Base-by-base conservation (phyloP, 176 grass and related monocot genomes). In the Poa pratensis region DNA sequence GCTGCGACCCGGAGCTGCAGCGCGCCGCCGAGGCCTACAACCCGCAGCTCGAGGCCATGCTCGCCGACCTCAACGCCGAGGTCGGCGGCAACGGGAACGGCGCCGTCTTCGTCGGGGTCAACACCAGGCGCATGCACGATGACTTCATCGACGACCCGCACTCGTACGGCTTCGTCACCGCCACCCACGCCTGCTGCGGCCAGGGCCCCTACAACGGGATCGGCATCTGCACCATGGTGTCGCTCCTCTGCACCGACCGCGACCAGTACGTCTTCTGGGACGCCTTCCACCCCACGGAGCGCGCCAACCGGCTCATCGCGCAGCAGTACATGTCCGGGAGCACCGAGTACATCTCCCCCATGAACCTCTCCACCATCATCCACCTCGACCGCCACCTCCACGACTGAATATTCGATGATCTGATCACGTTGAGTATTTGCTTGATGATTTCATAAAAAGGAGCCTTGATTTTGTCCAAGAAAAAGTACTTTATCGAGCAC, bases 351-450 rank as follows among this genome's bases (percentile, higher is more conserved):
- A 89, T 98, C 74, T 45, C 83, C 39, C 96, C 96, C 22, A 88
- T 95, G 89, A 98, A 98, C 86, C 89, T 98, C 30, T 94, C 89
- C 81, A 94, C 96, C 78, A 81, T 98, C 9, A 79, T 98, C 26
- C 60, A 64, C 0, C 14, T 98, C 55, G 96, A 98, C 40, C 24
- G 71, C 6, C 18, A 74, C 18, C 57, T 75, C 59, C 73, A 51
- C 58, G 63, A 84, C 82, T 84, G 66, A 69, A 2, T 11, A 0
- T 9, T 22, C 8, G 7, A 42, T 42, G 40, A 9, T 43, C 42
- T 50, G 14, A 1, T 1, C 66, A 30, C 2, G n/a, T 30, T 17
- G 5, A 65, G 61, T 65, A 19, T 68, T 70, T 70, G 68, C 68
- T 43, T 45, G 4, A 71, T 71, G 66, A 16, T 68, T 68, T 37